Evolutionary conservation across 495 filamentous ascomycete species (phyloP), one percentile per base, ranked within the genome.

Genomic region (Neurospora hispaniola): DNA sequence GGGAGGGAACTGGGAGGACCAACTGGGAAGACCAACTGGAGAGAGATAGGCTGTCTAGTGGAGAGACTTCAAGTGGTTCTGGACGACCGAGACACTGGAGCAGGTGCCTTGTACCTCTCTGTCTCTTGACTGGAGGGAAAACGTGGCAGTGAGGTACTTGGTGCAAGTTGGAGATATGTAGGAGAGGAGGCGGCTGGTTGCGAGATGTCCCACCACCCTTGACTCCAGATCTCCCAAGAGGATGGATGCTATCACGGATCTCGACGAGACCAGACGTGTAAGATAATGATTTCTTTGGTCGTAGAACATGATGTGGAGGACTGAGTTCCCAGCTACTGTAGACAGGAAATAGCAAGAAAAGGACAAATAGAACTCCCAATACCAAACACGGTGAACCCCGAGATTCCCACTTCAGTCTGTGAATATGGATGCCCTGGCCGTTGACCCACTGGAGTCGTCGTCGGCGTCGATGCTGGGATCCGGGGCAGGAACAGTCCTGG

Each of bases 51-150:
- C 43, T 31, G 23, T 62, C 23, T 62, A 62, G 54, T 62, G 54
- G 54, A 62, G 48, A 62, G 54, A 31, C 54, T 7, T 62, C 48
- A 54, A 46, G 44, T 46, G 44, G 44, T 46, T 20, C 44, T 43
- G 42, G 42, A 18, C 16, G 7, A n/a, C 18, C 35, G 71, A 54
- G 66, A 38, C 23, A 42, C 35, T 42, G 48, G 14, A 59, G 11
- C 20, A 18, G 6, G 27, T 66, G 54, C 54, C 54, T 66, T 66
- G 54, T 66, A 27, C 18, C 16, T 59, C 31, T 71, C 42, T 16
- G 23, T 48, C 7, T 73, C 72, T 23, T 71, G 42, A 73, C 69
- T 73, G 69, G 72, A 73, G 59, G 69, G 69, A 71, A 74, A 71
- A 74, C 27, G 35, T 70, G 12, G 54, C 27, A 66, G 54, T 66